Base-by-base conservation (phyloP, 768 basidiomycete species). In the Boletus sensibilis region DNA sequence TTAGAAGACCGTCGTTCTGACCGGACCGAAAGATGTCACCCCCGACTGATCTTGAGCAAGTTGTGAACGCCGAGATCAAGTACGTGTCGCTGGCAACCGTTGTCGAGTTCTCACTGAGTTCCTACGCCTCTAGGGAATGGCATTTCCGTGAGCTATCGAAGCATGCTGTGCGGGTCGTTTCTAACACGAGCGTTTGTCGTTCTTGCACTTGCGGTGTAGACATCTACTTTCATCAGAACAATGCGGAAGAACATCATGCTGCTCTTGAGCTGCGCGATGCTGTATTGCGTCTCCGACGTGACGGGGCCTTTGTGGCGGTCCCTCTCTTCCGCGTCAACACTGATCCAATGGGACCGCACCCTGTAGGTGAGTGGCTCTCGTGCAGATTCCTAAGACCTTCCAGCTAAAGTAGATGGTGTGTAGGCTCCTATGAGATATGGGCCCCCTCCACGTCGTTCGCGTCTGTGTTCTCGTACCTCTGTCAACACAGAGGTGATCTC, bases 351-450 rank as follows among this genome's bases (percentile, higher is more conserved):
- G 88, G 90, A 0, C 88, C 89, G 16, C 90, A 92, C 72, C 89
- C 89, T 4, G 81, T 84, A 49, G 90, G 89, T 85, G 57, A 64
- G 85, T 68, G 11, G 20, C 37, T 46, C 13, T 38, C 10, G 43
- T 33, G 14, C 29, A 1, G 9, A 20, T 39, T 39, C 16, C n/a
- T 3, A 5, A 39, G 8, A 9, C 8, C 25, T 6, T 20, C 10
- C 25, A 20, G 14, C 18, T 33, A 13, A 43, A 37, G 10, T 13
- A 13, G 10, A 43, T 21, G n/a, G 51, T 20, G 6, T 43, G 10
- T 13, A 89, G 90, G 90, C 4, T 90, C 88, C 0, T 91, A 90
- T 63, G 90, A 91, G 63, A 84, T 91, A 20, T 92, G 90, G 90
- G 84, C 79, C 25, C 90, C 90, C 1, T 77, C 82, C 0, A 85